Percentiles rank a stretch among this genome's conserved stretches.
Conservation (phyloP, 2,329 filamentous ascomycete genomes). For the Fusarium neocosmosporiellum region DNA sequence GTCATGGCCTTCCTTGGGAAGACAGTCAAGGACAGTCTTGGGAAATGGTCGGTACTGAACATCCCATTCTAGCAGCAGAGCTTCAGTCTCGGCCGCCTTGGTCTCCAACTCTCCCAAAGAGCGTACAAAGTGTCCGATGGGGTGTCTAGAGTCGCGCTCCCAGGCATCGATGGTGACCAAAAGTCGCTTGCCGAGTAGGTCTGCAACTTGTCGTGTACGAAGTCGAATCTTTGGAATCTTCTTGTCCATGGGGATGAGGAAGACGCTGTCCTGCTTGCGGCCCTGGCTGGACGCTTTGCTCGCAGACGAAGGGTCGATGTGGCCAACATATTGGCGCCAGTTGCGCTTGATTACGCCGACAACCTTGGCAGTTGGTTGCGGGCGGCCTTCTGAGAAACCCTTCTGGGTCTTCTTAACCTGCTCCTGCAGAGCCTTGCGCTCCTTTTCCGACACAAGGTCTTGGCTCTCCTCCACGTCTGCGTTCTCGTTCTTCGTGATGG, state of each 20-base stretch:
- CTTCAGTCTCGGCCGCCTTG: conserved; percentile 97
- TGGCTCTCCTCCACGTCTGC: conserved; percentile 82
- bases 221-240: conserved; percentile 95
- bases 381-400: conserved; percentile 77
- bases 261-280: conserved; percentile 89
- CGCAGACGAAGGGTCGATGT: conserved; percentile 89
- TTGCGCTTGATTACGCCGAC: conserved; percentile 95
- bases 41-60: conserved; percentile 98
- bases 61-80: conserved; percentile 92
- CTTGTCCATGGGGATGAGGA: conserved; percentile 98
- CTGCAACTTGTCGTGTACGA: conserved; percentile 87
- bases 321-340: conserved; percentile 97
- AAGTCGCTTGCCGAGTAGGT: conserved; percentile 90
- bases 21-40: conserved; percentile 92
- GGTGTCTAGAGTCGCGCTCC: conserved; percentile 93
- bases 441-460: conserved; percentile 87
- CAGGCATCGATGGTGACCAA: conserved; percentile 94
- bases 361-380: conserved; percentile 91
- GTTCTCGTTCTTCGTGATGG: conserved; percentile 92
- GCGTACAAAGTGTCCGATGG: conserved; percentile 92
- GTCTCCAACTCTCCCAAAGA: conserved; percentile 94
- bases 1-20: conserved; percentile 90
- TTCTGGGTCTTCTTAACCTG: conserved; percentile 89
- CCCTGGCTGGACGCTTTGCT: conserved; percentile 79
- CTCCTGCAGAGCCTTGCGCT: conserved; percentile 88